These are phyloP conservation scores for Gentiana macrophylla DNA, from an alignment of 257 asterid species.

Conservation along the genomic window DNA sequence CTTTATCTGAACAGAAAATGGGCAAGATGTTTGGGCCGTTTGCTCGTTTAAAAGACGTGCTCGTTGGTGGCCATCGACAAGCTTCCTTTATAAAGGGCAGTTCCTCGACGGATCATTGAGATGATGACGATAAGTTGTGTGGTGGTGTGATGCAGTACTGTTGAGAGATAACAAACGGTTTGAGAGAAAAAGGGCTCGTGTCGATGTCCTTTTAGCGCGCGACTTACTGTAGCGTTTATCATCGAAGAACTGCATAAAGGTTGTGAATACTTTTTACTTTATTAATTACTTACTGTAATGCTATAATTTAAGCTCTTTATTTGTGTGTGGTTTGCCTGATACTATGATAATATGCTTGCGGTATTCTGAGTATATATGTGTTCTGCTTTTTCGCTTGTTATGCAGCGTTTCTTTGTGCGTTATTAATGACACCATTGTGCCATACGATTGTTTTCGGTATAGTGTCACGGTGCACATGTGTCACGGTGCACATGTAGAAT, in stretches of 20 bases:
- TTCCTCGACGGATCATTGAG: slow-evolving; percentile 30
- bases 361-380: too few species aligned
- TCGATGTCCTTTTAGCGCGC: not conserved
- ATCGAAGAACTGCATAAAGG: not conserved
- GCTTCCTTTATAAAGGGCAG: slow-evolving; percentile 40
- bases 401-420: too few species aligned
- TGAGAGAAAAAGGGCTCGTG: not conserved
- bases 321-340: not conserved
- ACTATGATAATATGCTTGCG: too few species aligned
- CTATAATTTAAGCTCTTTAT: slow-evolving; percentile 5
- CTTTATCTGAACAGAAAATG: slow-evolving; percentile 29
- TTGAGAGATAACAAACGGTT: not conserved
- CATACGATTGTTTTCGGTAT: too few species aligned
- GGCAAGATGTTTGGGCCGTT: slow-evolving; percentile 40
- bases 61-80: slow-evolving; percentile 44
- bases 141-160: not conserved
- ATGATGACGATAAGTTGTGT: not conserved
- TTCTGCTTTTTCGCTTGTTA: too few species aligned
- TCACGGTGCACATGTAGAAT: too few species aligned
- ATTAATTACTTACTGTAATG: not conserved
- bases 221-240: slow-evolving; percentile 2
- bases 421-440: too few species aligned
- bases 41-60: slow-evolving; percentile 44
- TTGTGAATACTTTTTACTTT: slow-evolving; percentile 4
- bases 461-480: too few species aligned